Base-by-base conservation (phyloP, 106 monocot genomes). In the Dendrobium officinale region DNA sequence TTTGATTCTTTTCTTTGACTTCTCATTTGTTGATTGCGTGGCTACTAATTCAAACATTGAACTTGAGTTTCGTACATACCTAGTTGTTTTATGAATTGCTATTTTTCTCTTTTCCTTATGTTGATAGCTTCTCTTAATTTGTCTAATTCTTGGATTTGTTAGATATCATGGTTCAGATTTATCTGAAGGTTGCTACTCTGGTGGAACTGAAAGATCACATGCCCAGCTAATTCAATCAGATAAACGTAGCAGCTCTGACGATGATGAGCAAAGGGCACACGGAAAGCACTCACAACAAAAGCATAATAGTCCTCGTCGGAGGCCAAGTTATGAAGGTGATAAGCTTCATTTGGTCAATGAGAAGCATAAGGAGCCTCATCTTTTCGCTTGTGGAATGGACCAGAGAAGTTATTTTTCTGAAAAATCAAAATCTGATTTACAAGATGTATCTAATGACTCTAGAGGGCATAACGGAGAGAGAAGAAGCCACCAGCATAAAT, bases 341-440 rank as follows among this genome's bases (percentile, higher is more conserved):
- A 70, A 29, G 33, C 9, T 29, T 70, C 33, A 70, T 70, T 22
- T 22, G 27, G 37, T 33, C 37, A 33, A 70, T 70, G 70, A 31
- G 33, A 33, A 70, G 15, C 37, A 70, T 37, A 70, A 70, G 33
- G 70, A 70, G 2, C 70, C 70, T 31, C 11, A 37, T 31, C 13
- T 33, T 29, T 70, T 33, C 3, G 70, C 70, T 0, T 29, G 15
- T 15, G 70, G 70, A 70, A 70, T 33, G 24, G 70, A 70, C 31
- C 31, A 33, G 10, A 29, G 33, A 70, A 37, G 33, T 70, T 33
- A 70, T 70, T 70, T 13, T 70, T 70, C 70, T 33, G 70, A 70
- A 9, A 70, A 70, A 70, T 70, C 70, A 70, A 70, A 70, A 40
- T 70, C 70, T 31, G 70, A 70, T 70, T 70, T 70, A 3, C 70